Conservation (phyloP, 2,329 filamentous ascomycete genomes). For the Penicillium expansum region DNA sequence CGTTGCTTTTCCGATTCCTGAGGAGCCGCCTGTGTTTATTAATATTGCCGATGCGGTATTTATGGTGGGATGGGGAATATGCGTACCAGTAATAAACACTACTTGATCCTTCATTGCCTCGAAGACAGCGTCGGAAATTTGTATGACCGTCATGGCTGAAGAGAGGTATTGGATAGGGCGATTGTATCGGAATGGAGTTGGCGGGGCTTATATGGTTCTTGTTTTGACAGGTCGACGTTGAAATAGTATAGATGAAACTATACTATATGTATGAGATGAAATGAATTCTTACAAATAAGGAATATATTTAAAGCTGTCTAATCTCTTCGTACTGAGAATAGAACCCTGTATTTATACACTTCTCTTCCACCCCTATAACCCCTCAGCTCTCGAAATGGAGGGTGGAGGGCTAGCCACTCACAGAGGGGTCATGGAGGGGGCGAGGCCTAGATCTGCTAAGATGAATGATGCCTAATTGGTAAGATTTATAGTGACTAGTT, state of each 20-base stretch:
- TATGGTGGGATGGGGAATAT: neutral
- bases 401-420: too few species aligned
- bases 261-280: too few species aligned
- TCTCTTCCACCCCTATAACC: neutral
- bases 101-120: neutral
- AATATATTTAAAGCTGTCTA: neutral
- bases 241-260: too few species aligned
- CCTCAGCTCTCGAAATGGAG: neutral
- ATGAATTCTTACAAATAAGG: too few species aligned
- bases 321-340: neutral
- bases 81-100: conserved; percentile 50
- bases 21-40: conserved; percentile 51
- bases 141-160: neutral
- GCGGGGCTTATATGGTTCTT: neutral
- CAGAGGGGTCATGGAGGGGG: too few species aligned
- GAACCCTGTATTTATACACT: neutral
- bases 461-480: too few species aligned
- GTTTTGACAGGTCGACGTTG: neutral
- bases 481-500: too few species aligned
- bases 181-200: neutral
- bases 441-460: too few species aligned
- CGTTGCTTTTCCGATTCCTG: conserved; percentile 61
- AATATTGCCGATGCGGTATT: neutral
- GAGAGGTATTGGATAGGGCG: neutral
- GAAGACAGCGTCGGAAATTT: neutral